These are phyloP conservation scores for Pseudogymnoascus sp. DNA, from an alignment of 2,329 filamentous ascomycete genomes.

Conservation along the genomic window DNA sequence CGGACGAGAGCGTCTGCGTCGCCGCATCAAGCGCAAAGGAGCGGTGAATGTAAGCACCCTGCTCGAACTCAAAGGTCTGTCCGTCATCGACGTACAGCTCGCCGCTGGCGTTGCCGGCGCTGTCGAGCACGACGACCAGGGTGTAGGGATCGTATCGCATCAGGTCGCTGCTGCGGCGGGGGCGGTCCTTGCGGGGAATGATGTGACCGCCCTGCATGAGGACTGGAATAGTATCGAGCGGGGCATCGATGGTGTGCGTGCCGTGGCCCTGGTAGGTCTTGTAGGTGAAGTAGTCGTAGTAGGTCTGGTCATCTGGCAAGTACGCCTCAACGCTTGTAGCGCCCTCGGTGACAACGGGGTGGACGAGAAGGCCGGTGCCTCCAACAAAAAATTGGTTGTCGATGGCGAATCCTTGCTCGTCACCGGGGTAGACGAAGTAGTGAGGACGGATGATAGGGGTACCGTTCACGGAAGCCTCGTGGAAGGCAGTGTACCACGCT, in stretches of 20 bases:
- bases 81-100: slow-evolving; percentile 89
- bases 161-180: slow-evolving; percentile 73
- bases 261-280: slow-evolving; percentile 63
- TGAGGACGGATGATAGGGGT: slow-evolving; percentile 85
- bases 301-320: slow-evolving; percentile 78
- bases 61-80: slow-evolving; percentile 80
- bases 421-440: slow-evolving; percentile 82
- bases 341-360: slow-evolving; percentile 77
- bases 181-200: slow-evolving; percentile 80
- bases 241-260: slow-evolving; percentile 62
- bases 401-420: slow-evolving; percentile 78
- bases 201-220: slow-evolving; percentile 92
- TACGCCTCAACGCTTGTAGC: slow-evolving; percentile 70
- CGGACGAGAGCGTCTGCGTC: slow-evolving; percentile 55
- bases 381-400: slow-evolving; percentile 94
- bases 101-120: slow-evolving; percentile 65
- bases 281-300: slow-evolving; percentile 95
- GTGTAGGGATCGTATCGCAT: slow-evolving; percentile 97
- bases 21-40: slow-evolving; percentile 56
- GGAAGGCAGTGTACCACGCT: slow-evolving; percentile 95
- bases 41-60: slow-evolving; percentile 82
- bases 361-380: slow-evolving; percentile 80
- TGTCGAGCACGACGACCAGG: slow-evolving; percentile 66
- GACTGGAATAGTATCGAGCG: slow-evolving; percentile 78
- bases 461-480: slow-evolving; percentile 73